These are phyloP conservation scores for Tarenaya hassleriana DNA, from an alignment of 345 rosid genomes.

Conservation along the genomic window DNA sequence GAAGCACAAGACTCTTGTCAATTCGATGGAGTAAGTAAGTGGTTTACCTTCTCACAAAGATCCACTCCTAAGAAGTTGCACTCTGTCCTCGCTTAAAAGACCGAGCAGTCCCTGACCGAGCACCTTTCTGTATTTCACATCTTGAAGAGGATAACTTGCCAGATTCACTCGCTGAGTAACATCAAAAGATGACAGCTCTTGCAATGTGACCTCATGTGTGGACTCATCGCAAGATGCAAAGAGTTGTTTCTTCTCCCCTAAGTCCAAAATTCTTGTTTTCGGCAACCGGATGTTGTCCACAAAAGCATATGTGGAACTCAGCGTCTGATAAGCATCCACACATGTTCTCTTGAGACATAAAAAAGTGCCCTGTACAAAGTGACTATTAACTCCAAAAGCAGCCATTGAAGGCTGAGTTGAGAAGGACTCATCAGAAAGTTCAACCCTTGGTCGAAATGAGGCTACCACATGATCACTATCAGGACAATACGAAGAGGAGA, in stretches of 20 bases:
- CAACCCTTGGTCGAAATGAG: slow-evolving; percentile 67
- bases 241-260: slow-evolving; percentile 36
- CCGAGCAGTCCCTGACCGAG: slow-evolving; percentile 41
- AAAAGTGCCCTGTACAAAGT: slow-evolving; percentile 48
- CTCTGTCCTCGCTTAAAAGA: slow-evolving; percentile 48
- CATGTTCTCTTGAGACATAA: slow-evolving; percentile 46
- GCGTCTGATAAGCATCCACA: slow-evolving; percentile 35
- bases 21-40: too few relatives aligned
- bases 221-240: slow-evolving; percentile 62
- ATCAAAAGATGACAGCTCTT: slow-evolving; percentile 50
- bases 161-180: slow-evolving; percentile 39
- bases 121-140: slow-evolving; percentile 39
- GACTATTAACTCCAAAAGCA: slow-evolving; percentile 37
- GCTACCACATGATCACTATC: slow-evolving; percentile 53
- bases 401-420: slow-evolving; percentile 39
- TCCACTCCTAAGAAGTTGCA: slow-evolving; percentile 49
- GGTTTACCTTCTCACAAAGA: slow-evolving; percentile 20
- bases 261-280: slow-evolving; percentile 50
- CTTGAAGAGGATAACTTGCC: slow-evolving; percentile 47
- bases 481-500: slow-evolving; percentile 60
- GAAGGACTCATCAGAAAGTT: slow-evolving; percentile 32
- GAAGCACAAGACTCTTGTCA: too few relatives aligned
- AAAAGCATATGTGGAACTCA: slow-evolving; percentile 37
- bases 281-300: slow-evolving; percentile 66
- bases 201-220: slow-evolving; percentile 46